phyloP scores from a whole-genome alignment of 441 rosid species.

The Erodium moschatum region DNA sequence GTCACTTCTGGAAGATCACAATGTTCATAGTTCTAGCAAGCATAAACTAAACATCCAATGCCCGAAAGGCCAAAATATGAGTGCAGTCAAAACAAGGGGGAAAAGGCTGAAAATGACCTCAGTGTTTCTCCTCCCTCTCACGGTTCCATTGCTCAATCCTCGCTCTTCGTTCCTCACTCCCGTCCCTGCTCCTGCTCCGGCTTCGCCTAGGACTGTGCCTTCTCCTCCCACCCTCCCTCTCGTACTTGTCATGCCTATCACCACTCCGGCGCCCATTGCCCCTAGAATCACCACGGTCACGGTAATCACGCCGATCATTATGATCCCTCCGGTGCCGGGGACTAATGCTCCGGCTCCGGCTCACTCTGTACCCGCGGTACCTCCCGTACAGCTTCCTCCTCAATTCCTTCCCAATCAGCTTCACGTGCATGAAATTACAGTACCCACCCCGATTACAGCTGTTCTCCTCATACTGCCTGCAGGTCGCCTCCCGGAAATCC shows the following conservation, averaged over 20 bases:
- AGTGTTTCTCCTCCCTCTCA: slow-evolving; percentile 17
- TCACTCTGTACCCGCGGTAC: slow-evolving; percentile 9
- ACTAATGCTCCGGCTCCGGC: slow-evolving; percentile 17
- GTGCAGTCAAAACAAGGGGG: not conserved
- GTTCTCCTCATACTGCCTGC: slow-evolving; percentile 20
- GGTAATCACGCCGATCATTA: slow-evolving; percentile 13
- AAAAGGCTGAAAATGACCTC: not conserved
- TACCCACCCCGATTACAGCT: slow-evolving; percentile 20
- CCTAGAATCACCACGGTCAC: slow-evolving; percentile 6
- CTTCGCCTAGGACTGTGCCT: not conserved
- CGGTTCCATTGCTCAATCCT: slow-evolving; percentile 20
- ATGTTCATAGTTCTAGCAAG: not conserved
- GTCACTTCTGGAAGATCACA: not conserved
- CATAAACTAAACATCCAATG: not conserved
- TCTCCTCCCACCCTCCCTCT: slow-evolving; percentile 16
- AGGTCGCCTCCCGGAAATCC: slow-evolving; percentile 20
- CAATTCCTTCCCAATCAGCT: slow-evolving; percentile 23
- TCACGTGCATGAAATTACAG: slow-evolving; percentile 24
- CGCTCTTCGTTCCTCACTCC: slow-evolving; percentile 19
- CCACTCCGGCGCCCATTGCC: slow-evolving; percentile 5
- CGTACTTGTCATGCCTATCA: slow-evolving; percentile 9
- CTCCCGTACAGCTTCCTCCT: slow-evolving; percentile 20
- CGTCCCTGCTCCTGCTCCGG: slow-evolving; percentile 1
- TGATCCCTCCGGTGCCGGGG: slow-evolving; percentile 9
- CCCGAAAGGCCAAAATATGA: not conserved